Evolutionary conservation across 1,139 yeast species (phyloP), one percentile per base, ranked within the genome.

Genomic region (Blastobotrys persicus): DNA sequence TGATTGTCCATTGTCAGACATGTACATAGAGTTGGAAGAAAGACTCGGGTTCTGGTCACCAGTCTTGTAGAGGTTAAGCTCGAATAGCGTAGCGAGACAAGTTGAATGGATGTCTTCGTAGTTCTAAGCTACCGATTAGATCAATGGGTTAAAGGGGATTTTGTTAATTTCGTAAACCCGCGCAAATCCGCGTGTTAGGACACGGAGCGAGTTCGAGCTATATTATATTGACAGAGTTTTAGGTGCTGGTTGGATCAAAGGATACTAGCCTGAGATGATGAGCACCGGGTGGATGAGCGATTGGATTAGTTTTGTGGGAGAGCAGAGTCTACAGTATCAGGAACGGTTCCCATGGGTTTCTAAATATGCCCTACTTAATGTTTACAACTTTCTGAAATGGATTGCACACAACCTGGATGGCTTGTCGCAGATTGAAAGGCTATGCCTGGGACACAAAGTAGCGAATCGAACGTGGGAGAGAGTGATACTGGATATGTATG

Each of bases 361-460:
- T 3, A 19, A 13, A 5, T 37, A 37, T 37, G 7, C 19, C 3
- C 14, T 42, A 31, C 31, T 26, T 12, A 31, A 12, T 11, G 9
- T 40, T 3, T 46, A 46, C 39, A n/a, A 19, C 9, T 3, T n/a
- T 2, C 13, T 47, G 14, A 47, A 47, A 31, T 47, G 44, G 46
- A n/a, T 31, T 12, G 33, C 23, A 18, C 48, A 45, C 28, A 31
- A 31, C 23, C 31, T 28, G 13, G 7, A 16, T 14, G 46, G 46
- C 11, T 13, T 12, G 4, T 31, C 44, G n/a, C 51, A 42, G n/a
- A 13, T 48, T 31, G 40, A 48, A 19, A 35, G 46, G 13, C 26
- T 48, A 2, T 48, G 48, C 14, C 3, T 20, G 40, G 20, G 13
- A 5, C 11, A 31, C n/a, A 18, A 33, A 14, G 39, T 13, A 3